Evolutionary conservation across 306 rosid species (phyloP).

Genomic region (Betula pendula): DNA sequence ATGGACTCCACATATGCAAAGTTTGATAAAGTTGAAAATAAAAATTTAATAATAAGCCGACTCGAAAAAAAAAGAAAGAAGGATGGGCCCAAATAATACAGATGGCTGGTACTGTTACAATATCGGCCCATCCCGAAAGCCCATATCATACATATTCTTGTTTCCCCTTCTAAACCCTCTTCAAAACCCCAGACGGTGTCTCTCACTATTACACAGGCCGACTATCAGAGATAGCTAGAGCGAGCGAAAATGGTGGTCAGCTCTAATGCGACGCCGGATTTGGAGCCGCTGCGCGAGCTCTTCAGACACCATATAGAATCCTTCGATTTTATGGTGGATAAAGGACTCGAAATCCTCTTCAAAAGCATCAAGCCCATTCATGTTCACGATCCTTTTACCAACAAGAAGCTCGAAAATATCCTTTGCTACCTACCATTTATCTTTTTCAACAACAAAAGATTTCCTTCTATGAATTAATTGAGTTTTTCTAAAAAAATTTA

Average conservation of each 20-base stretch:
- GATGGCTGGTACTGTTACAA: no score
- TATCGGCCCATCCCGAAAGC: background rate
- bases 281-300: slow-evolving; percentile 51
- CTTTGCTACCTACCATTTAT: slow-evolving; percentile 26
- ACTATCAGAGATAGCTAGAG: background rate
- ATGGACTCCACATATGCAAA: no score
- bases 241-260: slow-evolving; percentile 35
- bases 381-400: slow-evolving; percentile 43
- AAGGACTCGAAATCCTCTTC: slow-evolving; percentile 57
- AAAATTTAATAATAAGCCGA: no score
- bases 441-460: no score
- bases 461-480: background rate
- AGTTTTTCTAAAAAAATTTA: no score
- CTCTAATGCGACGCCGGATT: slow-evolving; percentile 30
- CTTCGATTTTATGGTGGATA: slow-evolving; percentile 53
- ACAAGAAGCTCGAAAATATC: slow-evolving; percentile 70
- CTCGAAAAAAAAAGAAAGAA: no score
- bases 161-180: background rate
- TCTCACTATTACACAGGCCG: background rate
- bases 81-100: no score
- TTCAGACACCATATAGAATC: slow-evolving; percentile 82
- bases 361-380: slow-evolving; percentile 47
- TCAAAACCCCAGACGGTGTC: background rate
- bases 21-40: no score
- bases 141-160: background rate